phyloP scores from a whole-genome alignment of 139 green algal genomes.

The Nannochloris sp. region DNA sequence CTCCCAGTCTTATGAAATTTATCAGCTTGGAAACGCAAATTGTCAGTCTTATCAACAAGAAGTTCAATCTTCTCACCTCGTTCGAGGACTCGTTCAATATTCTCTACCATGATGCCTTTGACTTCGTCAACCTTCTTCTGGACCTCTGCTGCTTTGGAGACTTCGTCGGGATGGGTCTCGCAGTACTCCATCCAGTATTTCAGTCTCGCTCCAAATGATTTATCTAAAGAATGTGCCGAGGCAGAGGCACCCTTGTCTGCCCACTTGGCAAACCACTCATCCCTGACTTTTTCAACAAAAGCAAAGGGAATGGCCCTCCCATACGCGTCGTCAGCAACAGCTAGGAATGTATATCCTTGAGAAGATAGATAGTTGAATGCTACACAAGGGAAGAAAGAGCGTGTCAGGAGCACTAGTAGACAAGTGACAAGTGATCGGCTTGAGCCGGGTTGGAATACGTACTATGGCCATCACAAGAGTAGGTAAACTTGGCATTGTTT shows the following conservation, averaged over 20 bases:
- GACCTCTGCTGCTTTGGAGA: slow-evolving; percentile 78
- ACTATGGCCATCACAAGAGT: slow-evolving; percentile 44
- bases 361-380: slow-evolving; percentile 38
- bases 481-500: slow-evolving; percentile 49
- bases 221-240: slow-evolving; percentile 71
- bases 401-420: background rate
- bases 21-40: slow-evolving; percentile 85
- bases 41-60: slow-evolving; percentile 94
- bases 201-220: slow-evolving; percentile 66
- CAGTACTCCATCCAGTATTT: slow-evolving; percentile 91
- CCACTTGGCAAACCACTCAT: slow-evolving; percentile 63
- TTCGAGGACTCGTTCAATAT: slow-evolving; percentile 94
- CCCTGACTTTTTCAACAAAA: slow-evolving; percentile 73
- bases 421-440: background rate
- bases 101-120: slow-evolving; percentile 97
- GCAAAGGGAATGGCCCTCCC: slow-evolving; percentile 89
- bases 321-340: slow-evolving; percentile 85
- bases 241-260: slow-evolving; percentile 52
- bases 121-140: slow-evolving; percentile 92
- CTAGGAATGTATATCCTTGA: slow-evolving; percentile 59
- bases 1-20: slow-evolving; percentile 81
- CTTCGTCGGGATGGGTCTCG: slow-evolving; percentile 82
- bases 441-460: background rate
- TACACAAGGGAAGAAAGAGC: slow-evolving; percentile 2
- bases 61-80: slow-evolving; percentile 95